phyloP scores from a whole-genome alignment of 2,329 filamentous ascomycete genomes.

The Trichoderma asperellum region DNA sequence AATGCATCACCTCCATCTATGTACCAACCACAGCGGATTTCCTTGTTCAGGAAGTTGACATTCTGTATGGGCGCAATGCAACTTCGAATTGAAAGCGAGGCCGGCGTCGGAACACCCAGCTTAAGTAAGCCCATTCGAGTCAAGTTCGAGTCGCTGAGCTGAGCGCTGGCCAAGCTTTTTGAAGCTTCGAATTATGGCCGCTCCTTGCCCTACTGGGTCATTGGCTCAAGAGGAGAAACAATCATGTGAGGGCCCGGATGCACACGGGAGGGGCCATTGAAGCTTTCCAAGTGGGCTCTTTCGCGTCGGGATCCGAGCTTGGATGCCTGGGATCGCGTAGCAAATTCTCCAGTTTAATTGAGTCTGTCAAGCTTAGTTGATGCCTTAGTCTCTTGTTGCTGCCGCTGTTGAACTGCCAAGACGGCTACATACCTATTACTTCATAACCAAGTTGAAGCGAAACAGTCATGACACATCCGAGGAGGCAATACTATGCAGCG shows the following conservation, averaged over 20 bases:
- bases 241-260: constrained; percentile 22
- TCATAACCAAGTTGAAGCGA: not conserved
- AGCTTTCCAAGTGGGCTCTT: not conserved
- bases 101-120: constrained; percentile 7
- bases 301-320: not conserved
- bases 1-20: constrained; percentile 4
- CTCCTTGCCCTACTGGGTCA: not conserved
- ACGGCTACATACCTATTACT: too few species aligned
- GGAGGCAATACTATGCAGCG: constrained; percentile 11
- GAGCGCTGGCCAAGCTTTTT: constrained; percentile 17
- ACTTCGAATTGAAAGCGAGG: not conserved
- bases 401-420: not conserved
- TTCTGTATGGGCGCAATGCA: not conserved
- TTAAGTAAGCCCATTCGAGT: constrained; percentile 1
- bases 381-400: not conserved
- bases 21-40: not conserved
- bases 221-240: not conserved
- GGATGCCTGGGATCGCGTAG: not conserved
- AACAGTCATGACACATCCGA: constrained; percentile 12
- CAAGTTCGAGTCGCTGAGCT: constrained; percentile 1
- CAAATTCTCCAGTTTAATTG: constrained; percentile 5
- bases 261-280: constrained; percentile 21
- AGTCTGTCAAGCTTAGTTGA: not conserved
- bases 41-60: constrained; percentile 16
- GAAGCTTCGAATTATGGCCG: not conserved